Percentiles rank a stretch among this genome's conserved stretches.
Evolutionary conservation across 306 rosid genomes (phyloP).

Genomic region (Cicer pinnatifidum): DNA sequence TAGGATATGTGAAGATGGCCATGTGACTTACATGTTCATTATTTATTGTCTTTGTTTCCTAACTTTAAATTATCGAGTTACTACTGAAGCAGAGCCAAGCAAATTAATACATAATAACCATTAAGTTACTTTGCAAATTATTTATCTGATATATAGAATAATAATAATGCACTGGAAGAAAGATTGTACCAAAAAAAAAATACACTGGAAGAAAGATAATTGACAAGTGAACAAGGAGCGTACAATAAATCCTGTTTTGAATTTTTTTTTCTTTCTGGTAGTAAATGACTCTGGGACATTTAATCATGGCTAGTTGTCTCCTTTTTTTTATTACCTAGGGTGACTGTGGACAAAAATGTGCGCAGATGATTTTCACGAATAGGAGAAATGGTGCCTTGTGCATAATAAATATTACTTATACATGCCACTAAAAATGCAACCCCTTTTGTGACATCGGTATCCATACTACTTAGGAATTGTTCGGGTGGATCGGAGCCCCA

Average conservation of each 20-base stretch:
- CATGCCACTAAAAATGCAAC: slow-evolving; percentile 43
- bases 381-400: slow-evolving; percentile 33
- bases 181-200: too few species aligned
- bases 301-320: slow-evolving; percentile 7
- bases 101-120: background rate
- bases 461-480: background rate
- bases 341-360: slow-evolving; percentile 19
- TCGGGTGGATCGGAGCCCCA: slow-evolving; percentile 11
- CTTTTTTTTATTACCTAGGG: background rate
- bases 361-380: slow-evolving; percentile 7
- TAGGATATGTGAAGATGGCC: background rate
- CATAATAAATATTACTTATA: slow-evolving; percentile 32
- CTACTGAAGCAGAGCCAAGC: background rate
- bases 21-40: background rate
- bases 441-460: slow-evolving; percentile 32
- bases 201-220: too few species aligned
- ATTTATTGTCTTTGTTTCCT: background rate
- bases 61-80: background rate
- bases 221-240: background rate
- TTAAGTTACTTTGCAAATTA: background rate
- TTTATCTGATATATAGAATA: too few species aligned
- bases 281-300: background rate
- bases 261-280: background rate
- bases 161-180: too few species aligned
- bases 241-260: slow-evolving; percentile 3